Conservation (phyloP, 1,139 yeast genomes). For the Diutina rugosa region DNA sequence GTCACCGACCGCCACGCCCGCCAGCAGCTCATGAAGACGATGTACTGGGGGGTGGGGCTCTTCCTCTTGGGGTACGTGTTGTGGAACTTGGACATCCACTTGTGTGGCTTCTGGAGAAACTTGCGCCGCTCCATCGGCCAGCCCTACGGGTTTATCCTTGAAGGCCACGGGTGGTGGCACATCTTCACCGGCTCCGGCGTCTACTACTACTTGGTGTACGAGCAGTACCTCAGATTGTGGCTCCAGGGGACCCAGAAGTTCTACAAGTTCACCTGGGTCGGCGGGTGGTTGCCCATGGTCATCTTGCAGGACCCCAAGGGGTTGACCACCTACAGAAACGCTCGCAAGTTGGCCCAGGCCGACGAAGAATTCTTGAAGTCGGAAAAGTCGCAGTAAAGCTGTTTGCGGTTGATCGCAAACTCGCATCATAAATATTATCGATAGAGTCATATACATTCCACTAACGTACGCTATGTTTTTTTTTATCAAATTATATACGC, state of each 20-base stretch:
- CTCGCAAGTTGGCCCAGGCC: neutral
- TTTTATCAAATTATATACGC: too few relatives aligned
- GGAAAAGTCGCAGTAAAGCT: neutral
- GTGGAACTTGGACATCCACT: constrained; percentile 80
- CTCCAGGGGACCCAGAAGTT: constrained; percentile 38
- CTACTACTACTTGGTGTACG: constrained; percentile 46
- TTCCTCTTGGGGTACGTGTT: constrained; percentile 64
- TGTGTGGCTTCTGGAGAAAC: constrained; percentile 52
- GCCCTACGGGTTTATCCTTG: constrained; percentile 80
- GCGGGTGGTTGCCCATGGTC: neutral
- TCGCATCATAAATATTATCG: neutral
- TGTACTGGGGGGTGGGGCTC: constrained; percentile 47
- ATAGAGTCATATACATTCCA: neutral
- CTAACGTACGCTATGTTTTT: too few relatives aligned
- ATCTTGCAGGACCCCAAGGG: neutral
- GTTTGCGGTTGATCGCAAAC: neutral
- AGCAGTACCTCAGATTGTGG: constrained; percentile 56
- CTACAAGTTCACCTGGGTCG: constrained; percentile 40
- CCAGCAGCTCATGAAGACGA: constrained; percentile 35
- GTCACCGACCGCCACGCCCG: constrained; percentile 37
- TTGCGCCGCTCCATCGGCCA: constrained; percentile 60
- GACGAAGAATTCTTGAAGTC: neutral
- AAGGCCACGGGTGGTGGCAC: constrained; percentile 99
- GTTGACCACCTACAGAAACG: neutral
- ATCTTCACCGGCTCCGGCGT: constrained; percentile 69